Conservation (phyloP, 2,329 filamentous ascomycete species). For the Colletotrichum sp. region DNA sequence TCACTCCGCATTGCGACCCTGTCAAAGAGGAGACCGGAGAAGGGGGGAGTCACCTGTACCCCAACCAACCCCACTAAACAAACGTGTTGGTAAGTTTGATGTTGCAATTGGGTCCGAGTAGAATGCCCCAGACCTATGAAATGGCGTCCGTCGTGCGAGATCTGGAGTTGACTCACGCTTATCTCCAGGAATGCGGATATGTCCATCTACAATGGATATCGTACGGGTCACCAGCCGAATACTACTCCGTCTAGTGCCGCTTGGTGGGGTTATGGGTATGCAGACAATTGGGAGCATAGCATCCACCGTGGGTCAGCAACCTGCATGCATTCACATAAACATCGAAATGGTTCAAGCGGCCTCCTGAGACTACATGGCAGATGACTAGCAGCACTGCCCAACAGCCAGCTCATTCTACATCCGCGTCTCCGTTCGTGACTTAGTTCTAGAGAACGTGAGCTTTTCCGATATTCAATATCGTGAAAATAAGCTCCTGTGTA, state of each 20-base stretch:
- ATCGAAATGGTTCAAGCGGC: background rate
- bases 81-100: background rate
- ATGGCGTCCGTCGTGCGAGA: background rate
- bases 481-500: background rate
- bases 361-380: background rate
- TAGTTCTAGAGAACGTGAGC: background rate
- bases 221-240: background rate
- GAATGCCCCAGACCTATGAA: background rate
- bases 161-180: background rate
- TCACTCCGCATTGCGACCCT: background rate
- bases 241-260: background rate
- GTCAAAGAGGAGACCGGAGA: background rate
- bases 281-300: background rate
- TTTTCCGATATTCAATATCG: background rate
- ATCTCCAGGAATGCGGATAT: background rate
- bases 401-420: background rate
- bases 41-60: background rate
- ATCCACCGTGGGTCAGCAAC: background rate
- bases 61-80: background rate
- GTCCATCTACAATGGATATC: background rate
- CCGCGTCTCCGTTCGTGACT: background rate
- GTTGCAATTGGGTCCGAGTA: background rate
- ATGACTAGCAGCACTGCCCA: background rate
- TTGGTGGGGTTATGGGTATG: background rate
- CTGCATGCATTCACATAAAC: background rate